A percentile compares a stretch with the other conserved stretches of the same genome.
These are phyloP conservation scores for Scheffersomyces amazonensis DNA, from an alignment of 805 yeast species.

Conservation along the genomic window DNA sequence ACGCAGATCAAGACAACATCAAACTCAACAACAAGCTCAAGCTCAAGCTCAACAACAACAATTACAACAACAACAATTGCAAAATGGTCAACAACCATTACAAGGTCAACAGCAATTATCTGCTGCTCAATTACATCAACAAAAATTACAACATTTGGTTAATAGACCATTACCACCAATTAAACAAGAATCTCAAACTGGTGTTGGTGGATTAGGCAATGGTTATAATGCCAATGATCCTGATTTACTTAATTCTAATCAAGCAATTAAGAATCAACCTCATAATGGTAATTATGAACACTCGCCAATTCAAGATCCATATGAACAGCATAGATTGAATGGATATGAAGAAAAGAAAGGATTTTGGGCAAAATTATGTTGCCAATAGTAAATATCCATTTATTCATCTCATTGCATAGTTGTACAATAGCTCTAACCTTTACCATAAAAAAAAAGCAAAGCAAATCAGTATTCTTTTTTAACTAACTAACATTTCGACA, in stretches of 20 bases:
- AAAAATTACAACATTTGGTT: constrained; percentile 46
- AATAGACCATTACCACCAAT: constrained; percentile 48
- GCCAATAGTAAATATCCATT: constrained; percentile 33
- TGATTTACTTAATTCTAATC: constrained; percentile 6
- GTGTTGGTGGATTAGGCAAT: not conserved
- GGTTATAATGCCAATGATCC: not conserved
- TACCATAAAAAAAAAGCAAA: no score
- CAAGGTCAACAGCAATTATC: constrained; percentile 31
- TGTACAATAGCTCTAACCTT: no score
- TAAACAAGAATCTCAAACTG: constrained; percentile 34
- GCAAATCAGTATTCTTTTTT: no score
- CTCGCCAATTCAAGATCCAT: constrained; percentile 20
- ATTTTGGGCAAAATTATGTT: constrained; percentile 42
- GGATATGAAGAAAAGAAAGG: constrained; percentile 36
- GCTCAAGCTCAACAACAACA: constrained; percentile 12
- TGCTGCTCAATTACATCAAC: constrained; percentile 49
- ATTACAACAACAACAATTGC: constrained; percentile 10
- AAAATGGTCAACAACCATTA: constrained; percentile 4
- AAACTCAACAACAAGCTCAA: constrained; percentile 16
- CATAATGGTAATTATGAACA: constrained; percentile 13
- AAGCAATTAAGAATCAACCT: constrained; percentile 18
- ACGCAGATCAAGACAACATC: constrained; percentile 41
- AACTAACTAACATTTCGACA: no score
- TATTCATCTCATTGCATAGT: no score
- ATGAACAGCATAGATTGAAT: constrained; percentile 37